phyloP scores from a whole-genome alignment of 352 stramenopile species.

The Pythium folliculosum region DNA sequence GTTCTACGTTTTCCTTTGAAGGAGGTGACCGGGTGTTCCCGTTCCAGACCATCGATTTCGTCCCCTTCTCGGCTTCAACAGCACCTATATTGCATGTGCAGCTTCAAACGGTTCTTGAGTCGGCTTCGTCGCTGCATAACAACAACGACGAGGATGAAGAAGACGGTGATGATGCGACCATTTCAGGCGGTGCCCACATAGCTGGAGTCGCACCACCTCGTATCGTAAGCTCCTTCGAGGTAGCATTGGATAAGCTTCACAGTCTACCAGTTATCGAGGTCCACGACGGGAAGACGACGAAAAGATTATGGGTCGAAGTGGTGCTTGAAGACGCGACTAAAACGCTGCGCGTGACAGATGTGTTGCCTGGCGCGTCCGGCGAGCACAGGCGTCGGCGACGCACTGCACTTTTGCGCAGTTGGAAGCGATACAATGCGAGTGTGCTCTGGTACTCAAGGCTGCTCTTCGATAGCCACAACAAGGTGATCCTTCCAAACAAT shows the following conservation, averaged over 20 bases:
- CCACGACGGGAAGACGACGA: constrained; percentile 57
- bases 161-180: constrained; percentile 10
- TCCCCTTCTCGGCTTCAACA: constrained; percentile 68
- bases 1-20: constrained; percentile 46
- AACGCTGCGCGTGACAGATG: constrained; percentile 78
- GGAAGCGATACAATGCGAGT: constrained; percentile 76
- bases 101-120: constrained; percentile 62
- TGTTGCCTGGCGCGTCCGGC: constrained; percentile 69
- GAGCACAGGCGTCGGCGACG: constrained; percentile 69
- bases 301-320: constrained; percentile 77
- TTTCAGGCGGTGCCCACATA: background rate
- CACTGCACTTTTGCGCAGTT: constrained; percentile 71
- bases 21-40: constrained; percentile 68
- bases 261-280: constrained; percentile 80
- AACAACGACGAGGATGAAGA: constrained; percentile 25
- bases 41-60: constrained; percentile 81
- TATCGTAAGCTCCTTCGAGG: constrained; percentile 75
- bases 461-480: constrained; percentile 21
- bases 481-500: constrained; percentile 13
- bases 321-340: constrained; percentile 80
- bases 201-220: constrained; percentile 25
- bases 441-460: constrained; percentile 62
- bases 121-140: constrained; percentile 29
- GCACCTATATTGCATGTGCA: constrained; percentile 74
- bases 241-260: constrained; percentile 80